Percentiles rank a stretch among this genome's conserved stretches.
phyloP scores from a whole-genome alignment of 2,329 filamentous ascomycete genomes.

The Microascus cirrosus region DNA sequence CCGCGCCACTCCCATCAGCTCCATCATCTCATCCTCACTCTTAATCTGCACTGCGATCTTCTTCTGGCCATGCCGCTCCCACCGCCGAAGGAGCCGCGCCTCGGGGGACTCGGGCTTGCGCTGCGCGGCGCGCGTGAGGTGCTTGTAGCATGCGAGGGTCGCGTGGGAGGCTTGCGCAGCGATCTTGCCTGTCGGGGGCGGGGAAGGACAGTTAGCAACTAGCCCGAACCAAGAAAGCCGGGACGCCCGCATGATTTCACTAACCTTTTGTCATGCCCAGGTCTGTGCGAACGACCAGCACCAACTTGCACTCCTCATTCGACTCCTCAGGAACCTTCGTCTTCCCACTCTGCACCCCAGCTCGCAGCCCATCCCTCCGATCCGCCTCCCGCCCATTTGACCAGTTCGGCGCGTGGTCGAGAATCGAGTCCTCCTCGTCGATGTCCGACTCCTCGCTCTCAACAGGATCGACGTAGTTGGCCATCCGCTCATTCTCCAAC shows the following conservation, averaged over 20 bases:
- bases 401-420: constrained; percentile 61
- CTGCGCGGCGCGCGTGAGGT: constrained; percentile 47
- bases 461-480: constrained; percentile 46
- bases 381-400: constrained; percentile 50
- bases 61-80: constrained; percentile 79
- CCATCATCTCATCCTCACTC: constrained; percentile 70
- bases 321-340: constrained; percentile 19
- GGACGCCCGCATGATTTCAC: constrained; percentile 11
- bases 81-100: constrained; percentile 60
- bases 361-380: constrained; percentile 40
- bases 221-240: background rate
- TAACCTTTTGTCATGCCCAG: constrained; percentile 94
- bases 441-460: constrained; percentile 62
- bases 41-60: constrained; percentile 90
- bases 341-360: constrained; percentile 27
- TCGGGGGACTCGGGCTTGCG: constrained; percentile 38
- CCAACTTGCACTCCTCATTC: constrained; percentile 84
- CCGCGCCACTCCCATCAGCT: constrained; percentile 64
- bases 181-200: constrained; percentile 68
- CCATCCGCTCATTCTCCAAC: constrained; percentile 44
- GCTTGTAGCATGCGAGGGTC: constrained; percentile 96
- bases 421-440: constrained; percentile 44
- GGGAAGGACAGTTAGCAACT: background rate
- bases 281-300: constrained; percentile 86
- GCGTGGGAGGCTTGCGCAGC: constrained; percentile 91